Percentiles rank a stretch among this genome's conserved stretches.
Conservation (phyloP, 2,329 filamentous ascomycete species). For the Penicillium vulpinum region DNA sequence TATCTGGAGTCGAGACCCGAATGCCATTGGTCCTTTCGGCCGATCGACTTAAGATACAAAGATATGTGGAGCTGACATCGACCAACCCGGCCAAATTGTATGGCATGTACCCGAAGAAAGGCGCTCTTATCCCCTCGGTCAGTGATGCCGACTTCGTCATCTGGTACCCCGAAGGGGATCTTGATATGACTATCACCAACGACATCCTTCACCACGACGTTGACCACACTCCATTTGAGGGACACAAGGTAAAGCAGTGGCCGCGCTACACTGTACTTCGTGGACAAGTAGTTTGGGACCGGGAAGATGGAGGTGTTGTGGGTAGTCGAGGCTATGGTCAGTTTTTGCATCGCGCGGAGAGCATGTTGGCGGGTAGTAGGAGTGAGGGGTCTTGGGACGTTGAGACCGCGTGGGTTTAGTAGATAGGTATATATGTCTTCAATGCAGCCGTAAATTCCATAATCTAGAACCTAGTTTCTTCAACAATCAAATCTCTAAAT, state of each 20-base stretch:
- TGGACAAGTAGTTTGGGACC: conserved; percentile 33
- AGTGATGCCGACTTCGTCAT: conserved; percentile 49
- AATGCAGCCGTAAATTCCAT: too few relatives aligned
- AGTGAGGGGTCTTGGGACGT: background rate
- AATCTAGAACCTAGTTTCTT: too few relatives aligned
- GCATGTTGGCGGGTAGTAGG: background rate
- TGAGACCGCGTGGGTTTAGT: background rate
- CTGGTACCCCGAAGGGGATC: conserved; percentile 18
- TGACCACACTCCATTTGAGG: conserved; percentile 40
- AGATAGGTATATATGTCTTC: background rate
- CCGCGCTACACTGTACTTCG: conserved; percentile 37
- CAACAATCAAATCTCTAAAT: too few relatives aligned
- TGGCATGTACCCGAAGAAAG: conserved; percentile 43
- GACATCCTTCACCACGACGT: conserved; percentile 37
- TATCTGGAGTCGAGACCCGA: conserved; percentile 47
- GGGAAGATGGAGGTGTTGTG: background rate
- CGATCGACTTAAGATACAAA: background rate
- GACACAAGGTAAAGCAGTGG: conserved; percentile 35
- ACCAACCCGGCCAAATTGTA: conserved; percentile 49
- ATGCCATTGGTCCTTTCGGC: conserved; percentile 43
- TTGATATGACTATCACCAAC: conserved; percentile 37
- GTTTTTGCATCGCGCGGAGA: background rate
- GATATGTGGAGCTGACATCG: conserved; percentile 43
- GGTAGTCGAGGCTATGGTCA: background rate
- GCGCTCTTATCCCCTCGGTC: conserved; percentile 41